A percentile compares a stretch with the other conserved stretches of the same genome.
phyloP scores from a whole-genome alignment of 2,329 filamentous ascomycete genomes.

The Apiospora rasikravindrae region DNA sequence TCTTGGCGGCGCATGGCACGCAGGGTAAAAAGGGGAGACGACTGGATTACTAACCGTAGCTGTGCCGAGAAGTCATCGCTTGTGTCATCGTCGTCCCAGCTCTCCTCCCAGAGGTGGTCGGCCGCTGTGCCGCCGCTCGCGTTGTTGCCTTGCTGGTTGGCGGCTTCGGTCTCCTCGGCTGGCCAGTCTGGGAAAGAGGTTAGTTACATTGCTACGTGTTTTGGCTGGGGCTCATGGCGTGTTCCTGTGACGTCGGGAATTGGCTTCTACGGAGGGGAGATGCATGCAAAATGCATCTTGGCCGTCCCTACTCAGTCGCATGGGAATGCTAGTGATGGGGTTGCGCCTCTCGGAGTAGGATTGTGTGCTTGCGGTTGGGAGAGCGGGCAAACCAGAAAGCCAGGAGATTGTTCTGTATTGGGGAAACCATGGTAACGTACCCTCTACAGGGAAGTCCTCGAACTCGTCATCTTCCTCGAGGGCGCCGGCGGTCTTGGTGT shows the following conservation, averaged over 20 bases:
- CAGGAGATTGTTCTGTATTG: background rate
- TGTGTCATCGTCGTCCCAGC: slow-evolving; percentile 98
- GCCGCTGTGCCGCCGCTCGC: slow-evolving; percentile 68
- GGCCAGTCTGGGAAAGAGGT: slow-evolving; percentile 73
- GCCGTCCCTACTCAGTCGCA: background rate
- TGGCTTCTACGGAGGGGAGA: no score
- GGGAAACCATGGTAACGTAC: slow-evolving; percentile 56
- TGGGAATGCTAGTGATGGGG: background rate
- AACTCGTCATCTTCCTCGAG: slow-evolving; percentile 99
- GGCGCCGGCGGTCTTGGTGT: slow-evolving; percentile 49
- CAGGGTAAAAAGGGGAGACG: background rate
- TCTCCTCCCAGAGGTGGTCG: slow-evolving; percentile 96
- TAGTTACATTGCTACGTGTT: background rate
- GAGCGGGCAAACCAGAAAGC: background rate
- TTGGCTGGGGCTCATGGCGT: background rate
- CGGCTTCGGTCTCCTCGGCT: slow-evolving; percentile 86
- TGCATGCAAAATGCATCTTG: background rate
- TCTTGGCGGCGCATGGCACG: background rate
- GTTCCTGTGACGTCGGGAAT: background rate
- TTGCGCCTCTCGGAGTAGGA: background rate
- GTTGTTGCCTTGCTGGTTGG: slow-evolving; percentile 29
- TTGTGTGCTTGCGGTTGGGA: background rate
- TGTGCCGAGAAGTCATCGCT: slow-evolving; percentile 96
- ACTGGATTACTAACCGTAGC: slow-evolving; percentile 71
- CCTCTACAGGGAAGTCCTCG: slow-evolving; percentile 97